These are phyloP conservation scores for Sclerotinia trifoliorum DNA, from an alignment of 2,329 filamentous ascomycete genomes.

Conservation along the genomic window DNA sequence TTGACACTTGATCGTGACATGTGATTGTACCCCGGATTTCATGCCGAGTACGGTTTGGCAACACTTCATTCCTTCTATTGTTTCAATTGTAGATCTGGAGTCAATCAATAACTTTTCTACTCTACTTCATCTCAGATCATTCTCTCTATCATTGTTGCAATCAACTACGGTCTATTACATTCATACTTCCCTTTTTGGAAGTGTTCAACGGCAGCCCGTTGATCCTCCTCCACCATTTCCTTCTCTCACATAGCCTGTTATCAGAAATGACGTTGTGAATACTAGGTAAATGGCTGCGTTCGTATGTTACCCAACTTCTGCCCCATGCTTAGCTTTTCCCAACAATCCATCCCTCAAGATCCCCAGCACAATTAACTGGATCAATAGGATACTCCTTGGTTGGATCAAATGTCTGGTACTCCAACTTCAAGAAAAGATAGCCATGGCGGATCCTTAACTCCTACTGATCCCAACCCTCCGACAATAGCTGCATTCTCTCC, in stretches of 20 bases:
- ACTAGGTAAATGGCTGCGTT: conserved; percentile 39
- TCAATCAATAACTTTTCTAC: neutral
- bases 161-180: neutral
- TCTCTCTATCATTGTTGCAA: neutral
- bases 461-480: conserved; percentile 52
- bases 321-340: conserved; percentile 20
- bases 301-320: conserved; percentile 32
- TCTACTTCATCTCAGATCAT: neutral
- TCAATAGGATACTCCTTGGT: conserved; percentile 41
- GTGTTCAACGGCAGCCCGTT: neutral
- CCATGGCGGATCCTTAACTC: conserved; percentile 31
- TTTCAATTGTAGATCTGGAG: neutral
- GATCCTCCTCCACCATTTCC: neutral
- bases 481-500: conserved; percentile 92
- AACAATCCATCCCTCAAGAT: conserved; percentile 1
- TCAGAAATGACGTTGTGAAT: conserved; percentile 39
- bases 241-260: conserved; percentile 24
- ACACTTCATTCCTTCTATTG: conserved; percentile 13
- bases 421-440: conserved; percentile 36
- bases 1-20: conserved; percentile 18
- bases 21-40: conserved; percentile 22
- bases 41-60: neutral
- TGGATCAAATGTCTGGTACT: conserved; percentile 39
- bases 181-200: neutral
- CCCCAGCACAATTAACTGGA: conserved; percentile 24